Percentiles rank a stretch among this genome's conserved stretches.
Evolutionary conservation across 768 basidiomycete genomes (phyloP).

Genomic region (Russula abietina): DNA sequence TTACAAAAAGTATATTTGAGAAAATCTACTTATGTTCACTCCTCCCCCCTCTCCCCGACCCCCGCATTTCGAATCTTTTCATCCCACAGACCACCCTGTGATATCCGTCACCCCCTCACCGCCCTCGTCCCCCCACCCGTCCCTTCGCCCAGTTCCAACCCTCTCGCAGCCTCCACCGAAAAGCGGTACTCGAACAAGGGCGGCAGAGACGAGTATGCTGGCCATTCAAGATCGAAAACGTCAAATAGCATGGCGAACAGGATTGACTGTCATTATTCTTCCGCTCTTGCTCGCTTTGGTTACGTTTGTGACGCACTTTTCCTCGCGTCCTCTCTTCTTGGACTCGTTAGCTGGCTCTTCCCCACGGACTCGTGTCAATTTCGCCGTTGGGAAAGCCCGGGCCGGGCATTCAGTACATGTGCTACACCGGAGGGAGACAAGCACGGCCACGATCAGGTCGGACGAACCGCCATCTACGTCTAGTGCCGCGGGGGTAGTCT

Average conservation of each 20-base stretch:
- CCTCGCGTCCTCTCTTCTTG: conserved; percentile 43
- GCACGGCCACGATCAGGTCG: neutral
- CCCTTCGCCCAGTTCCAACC: neutral
- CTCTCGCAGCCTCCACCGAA: conserved; percentile 22
- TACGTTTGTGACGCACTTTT: conserved; percentile 46
- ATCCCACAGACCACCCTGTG: conserved; percentile 1
- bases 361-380: conserved; percentile 23
- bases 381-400: conserved; percentile 8
- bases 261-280: conserved; percentile 50
- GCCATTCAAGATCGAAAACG: conserved; percentile 33
- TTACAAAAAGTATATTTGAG: neutral
- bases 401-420: neutral
- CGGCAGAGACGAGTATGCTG: neutral
- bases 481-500: neutral
- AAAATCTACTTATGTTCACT: conserved; percentile 32
- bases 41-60: conserved; percentile 40
- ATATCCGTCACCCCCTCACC: conserved; percentile 1
- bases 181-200: neutral
- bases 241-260: conserved; percentile 39
- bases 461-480: neutral
- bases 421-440: conserved; percentile 12
- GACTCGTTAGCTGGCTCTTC: conserved; percentile 35
- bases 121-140: neutral
- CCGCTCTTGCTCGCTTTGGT: conserved; percentile 53
- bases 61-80: conserved; percentile 16